Conservation (phyloP, 2,329 filamentous ascomycete genomes). For the Talaromyces sp. region DNA sequence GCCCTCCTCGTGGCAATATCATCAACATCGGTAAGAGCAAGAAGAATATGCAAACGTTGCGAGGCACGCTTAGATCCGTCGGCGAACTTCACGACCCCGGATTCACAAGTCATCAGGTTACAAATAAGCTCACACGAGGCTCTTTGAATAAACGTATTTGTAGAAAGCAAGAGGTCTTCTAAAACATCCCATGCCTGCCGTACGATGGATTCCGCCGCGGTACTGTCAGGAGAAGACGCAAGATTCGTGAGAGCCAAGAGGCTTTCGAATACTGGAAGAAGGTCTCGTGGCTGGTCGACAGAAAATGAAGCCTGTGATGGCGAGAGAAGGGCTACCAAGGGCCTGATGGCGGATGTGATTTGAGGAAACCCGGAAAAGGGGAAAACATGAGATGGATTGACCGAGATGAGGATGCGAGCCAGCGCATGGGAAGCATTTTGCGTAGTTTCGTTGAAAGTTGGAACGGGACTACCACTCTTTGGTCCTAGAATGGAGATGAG, state of each 20-base stretch:
- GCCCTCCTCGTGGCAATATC: constrained; percentile 75
- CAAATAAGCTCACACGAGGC: constrained; percentile 86
- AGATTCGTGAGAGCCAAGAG: constrained; percentile 92
- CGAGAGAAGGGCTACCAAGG: constrained; percentile 69
- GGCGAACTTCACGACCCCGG: constrained; percentile 43
- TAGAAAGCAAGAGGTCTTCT: constrained; percentile 77
- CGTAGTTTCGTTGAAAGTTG: constrained; percentile 34
- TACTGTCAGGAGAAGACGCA: constrained; percentile 56
- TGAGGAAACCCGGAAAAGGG: constrained; percentile 68
- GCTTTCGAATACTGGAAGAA: constrained; percentile 84
- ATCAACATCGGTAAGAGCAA: constrained; percentile 83
- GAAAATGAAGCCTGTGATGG: constrained; percentile 56
- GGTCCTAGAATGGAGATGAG: constrained; percentile 64
- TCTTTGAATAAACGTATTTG: constrained; percentile 71
- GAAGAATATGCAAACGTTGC: constrained; percentile 73
- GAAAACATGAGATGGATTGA: constrained; percentile 80
- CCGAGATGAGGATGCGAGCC: constrained; percentile 79
- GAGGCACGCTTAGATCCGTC: constrained; percentile 60
- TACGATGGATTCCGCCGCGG: constrained; percentile 65
- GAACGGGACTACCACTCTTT: constrained; percentile 26
- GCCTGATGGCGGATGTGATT: constrained; percentile 73
- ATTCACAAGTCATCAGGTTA: constrained; percentile 61
- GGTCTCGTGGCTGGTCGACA: constrained; percentile 58
- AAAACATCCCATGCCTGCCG: constrained; percentile 68
- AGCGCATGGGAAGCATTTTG: constrained; percentile 72